Evolutionary conservation across 2,329 filamentous ascomycete genomes (phyloP).

Genomic region (Diaporthe helianthi): DNA sequence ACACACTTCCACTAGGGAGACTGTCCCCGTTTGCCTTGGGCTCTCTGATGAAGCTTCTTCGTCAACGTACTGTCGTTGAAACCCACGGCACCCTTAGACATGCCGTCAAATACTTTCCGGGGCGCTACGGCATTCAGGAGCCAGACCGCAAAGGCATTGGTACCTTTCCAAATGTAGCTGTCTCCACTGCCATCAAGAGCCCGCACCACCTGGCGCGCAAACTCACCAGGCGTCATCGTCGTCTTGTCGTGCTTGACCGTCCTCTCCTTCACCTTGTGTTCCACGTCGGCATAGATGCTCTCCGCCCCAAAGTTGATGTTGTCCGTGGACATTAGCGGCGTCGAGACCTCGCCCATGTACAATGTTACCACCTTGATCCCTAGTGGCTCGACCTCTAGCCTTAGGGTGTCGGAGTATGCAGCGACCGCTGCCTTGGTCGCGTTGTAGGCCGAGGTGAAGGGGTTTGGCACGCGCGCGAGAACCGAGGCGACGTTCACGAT

Average conservation of each 20-base stretch:
- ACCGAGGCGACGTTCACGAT: not conserved
- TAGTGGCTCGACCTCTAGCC: not conserved
- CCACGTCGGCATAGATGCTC: not conserved
- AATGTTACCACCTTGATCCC: not conserved
- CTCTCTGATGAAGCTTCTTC: not conserved
- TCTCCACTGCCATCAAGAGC: not conserved
- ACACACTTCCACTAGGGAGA: not conserved
- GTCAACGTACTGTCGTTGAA: not conserved
- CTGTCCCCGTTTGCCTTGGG: not conserved
- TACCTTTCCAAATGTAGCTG: not conserved
- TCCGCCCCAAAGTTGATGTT: not conserved
- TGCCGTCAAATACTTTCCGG: not conserved
- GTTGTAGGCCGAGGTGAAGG: slow-evolving; percentile 16
- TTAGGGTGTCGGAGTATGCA: slow-evolving; percentile 22
- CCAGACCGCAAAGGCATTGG: not conserved
- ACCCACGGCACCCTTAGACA: not conserved
- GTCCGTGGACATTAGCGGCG: not conserved
- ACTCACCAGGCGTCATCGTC: not conserved
- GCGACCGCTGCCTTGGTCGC: slow-evolving; percentile 26
- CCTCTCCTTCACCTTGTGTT: not conserved
- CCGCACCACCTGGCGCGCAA: not conserved
- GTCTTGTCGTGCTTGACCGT: not conserved
- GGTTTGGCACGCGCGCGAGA: not conserved
- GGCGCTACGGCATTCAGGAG: not conserved
- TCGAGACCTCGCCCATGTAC: not conserved